Evolutionary conservation across 108 stramenopile species (phyloP), one percentile per base, ranked within the genome.

Genomic region (Nannochloropsis salina): DNA sequence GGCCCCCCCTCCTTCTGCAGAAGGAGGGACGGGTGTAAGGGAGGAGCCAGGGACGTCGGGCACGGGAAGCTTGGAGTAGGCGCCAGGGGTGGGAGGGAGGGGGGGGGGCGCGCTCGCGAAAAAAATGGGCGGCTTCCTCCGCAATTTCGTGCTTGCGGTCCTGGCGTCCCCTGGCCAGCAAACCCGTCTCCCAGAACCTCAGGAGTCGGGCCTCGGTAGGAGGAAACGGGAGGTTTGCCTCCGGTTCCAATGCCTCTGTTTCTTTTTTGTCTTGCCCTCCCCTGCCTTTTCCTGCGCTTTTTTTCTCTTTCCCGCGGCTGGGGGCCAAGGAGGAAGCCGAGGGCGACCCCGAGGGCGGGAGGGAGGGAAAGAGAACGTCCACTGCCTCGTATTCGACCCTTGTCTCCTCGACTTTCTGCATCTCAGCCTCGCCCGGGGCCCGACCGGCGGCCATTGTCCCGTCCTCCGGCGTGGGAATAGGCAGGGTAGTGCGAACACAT

Each of bases 221-320:
- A 74, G 61, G 61, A n/a, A 74, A n/a, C 15, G 61, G 61, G 61
- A 74, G 61, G 8, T n/a, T 6, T 15, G 61, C 61, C 61, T 74
- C 5, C 6, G 5, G 31, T 31, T 2, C 6, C 61, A 4, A 3
- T 74, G 20, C 61, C n/a, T n/a, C 61, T 74, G 1, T 74, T 74
- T n/a, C 61, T 74, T n/a, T n/a, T 74, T n/a, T n/a, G 15, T 74
- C 61, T 74, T 74, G 20, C 61, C 61, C 61, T 74, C n/a, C 61
- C n/a, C n/a, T 15, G 20, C 61, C n/a, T 74, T 74, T n/a, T 4
- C 61, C 61, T 74, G 15, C 61, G 20, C n/a, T 4, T 2, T n/a
- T n/a, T 8, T 74, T 15, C 20, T 74, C 61, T 6, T n/a, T n/a
- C 20, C 61, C 15, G 8, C 20, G n/a, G 61, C 20, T 8, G 61